A percentile compares a stretch with the other conserved stretches of the same genome.
Evolutionary conservation across 2,329 filamentous ascomycete species (phyloP).

Genomic region (Harringtonia lauricola): DNA sequence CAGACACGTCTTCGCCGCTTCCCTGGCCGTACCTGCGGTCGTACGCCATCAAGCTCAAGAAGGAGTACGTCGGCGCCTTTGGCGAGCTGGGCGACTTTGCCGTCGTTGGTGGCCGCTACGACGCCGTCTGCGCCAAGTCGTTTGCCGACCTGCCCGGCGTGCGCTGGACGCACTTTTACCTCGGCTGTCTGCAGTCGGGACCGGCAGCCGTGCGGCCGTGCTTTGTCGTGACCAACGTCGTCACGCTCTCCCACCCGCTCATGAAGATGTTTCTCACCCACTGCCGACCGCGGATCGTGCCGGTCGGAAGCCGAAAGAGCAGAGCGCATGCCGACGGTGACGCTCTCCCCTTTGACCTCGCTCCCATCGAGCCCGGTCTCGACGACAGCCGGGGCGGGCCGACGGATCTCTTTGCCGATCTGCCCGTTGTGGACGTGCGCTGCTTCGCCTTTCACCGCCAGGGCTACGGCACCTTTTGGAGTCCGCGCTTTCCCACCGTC

Average conservation of each 20-base stretch:
- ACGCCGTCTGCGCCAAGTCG: constrained; percentile 48
- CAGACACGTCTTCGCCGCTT: background rate
- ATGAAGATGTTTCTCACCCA: constrained; percentile 38
- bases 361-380: constrained; percentile 31
- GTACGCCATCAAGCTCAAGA: constrained; percentile 74
- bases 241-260: constrained; percentile 42
- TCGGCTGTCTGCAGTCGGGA: constrained; percentile 50
- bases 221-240: constrained; percentile 56
- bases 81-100: constrained; percentile 79
- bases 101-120: constrained; percentile 63
- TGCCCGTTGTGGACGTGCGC: constrained; percentile 68
- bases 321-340: background rate
- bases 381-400: constrained; percentile 27
- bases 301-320: constrained; percentile 22
- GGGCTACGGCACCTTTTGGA: constrained; percentile 58
- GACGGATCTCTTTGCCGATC: constrained; percentile 50
- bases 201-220: constrained; percentile 42
- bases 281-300: constrained; percentile 32
- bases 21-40: constrained; percentile 7
- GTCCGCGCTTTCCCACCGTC: constrained; percentile 65
- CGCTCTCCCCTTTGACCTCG: constrained; percentile 25
- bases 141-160: constrained; percentile 38
- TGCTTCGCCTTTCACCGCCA: constrained; percentile 71
- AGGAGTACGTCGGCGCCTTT: constrained; percentile 68
- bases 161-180: constrained; percentile 69